Evolutionary conservation across 2,329 filamentous ascomycete genomes (phyloP), one percentile per base, ranked within the genome.

Genomic region (Trichoderma oligosporum): DNA sequence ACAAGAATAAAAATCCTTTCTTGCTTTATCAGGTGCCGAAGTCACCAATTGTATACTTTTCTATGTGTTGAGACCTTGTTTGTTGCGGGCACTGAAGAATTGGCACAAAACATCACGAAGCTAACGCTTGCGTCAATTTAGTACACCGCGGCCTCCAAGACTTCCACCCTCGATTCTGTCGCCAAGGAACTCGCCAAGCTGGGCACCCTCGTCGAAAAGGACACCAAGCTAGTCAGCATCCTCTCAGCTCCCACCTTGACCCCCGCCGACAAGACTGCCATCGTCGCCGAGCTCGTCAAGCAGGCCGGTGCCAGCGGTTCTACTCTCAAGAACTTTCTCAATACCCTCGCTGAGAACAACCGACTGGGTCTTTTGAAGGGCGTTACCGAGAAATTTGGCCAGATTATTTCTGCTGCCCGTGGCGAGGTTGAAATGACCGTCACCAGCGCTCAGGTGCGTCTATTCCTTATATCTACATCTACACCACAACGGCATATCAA

Each of bases 101-200:
- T 52, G 36, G 48, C 48, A 16, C 39, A 12, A 44, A 42, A 2
- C 27, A 42, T 12, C 36, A 42, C 33, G 6, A 41, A 58, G 60
- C 63, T 64, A 62, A 66, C 66, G 7, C 67, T 64, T 66, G 67
- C 63, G 62, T 67, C 64, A 68, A 67, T 77, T 76, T 70, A 99
- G 94, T 99, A 96, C 86, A 97, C 92, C 64, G 94, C 94, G 63
- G 91, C 93, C 68, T 85, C 87, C 73, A 99, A 97, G 84, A 84
- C 86, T 66, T 87, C 87, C 61, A 78, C 84, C 66, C 88, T 99
- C 75, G 94, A 99, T 69, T 81, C 84, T 71, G 91, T 90, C 65
- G 87, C 92, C 73, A 89, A 85, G 77, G 87, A 91, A 65, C 81
- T 99, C 70, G 78, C 81, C 70, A 81, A 76, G 68, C 87, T 99